Base-by-base conservation (phyloP, 164 flowering plant species). In the Berberis thunbergii region DNA sequence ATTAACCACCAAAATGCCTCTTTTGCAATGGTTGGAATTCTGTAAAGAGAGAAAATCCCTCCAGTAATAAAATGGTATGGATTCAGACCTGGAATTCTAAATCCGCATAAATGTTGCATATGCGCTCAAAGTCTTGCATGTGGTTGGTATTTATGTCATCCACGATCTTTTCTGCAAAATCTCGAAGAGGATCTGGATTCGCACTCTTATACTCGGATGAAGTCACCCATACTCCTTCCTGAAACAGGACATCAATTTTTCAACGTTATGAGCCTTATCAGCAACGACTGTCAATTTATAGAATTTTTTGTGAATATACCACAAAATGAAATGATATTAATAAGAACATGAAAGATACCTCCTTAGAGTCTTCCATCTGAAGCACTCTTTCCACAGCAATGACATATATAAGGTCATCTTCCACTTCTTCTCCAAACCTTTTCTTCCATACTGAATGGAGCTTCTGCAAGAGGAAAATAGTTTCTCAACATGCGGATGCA, bases 151-250 rank as follows among this genome's bases (percentile, higher is more conserved):
- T 93, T 54, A 89, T 84, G 75, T 93, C 94, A 71, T 73, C 71
- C 53, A 85, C 86, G 54, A 93, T 71, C 59, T 70, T 78, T 64
- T 82, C 87, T 13, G 97, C 97, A 81, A 57, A 76, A 69, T 84
- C 81, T 62, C 97, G 73, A 57, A 93, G 91, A 26, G 98, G 98
- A 77, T 93, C 98, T 13, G 98, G 96, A 45, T 12, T 71, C 63
- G 97, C 93, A 70, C 61, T 74, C 67, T 61, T 78, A 74, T 89
- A 93, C 54, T 85, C 96, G 70, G 84, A 73, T 55, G 84, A 73
- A 13, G 77, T 67, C 48, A 86, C 82, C 91, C 91, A 86, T 6
- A 75, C 53, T 43, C 89, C 95, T 68, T 70, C 89, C 91, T 86
- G 79, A 63, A 68, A 78, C 54, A 52, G 11, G 12, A 52, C n/a